Base-by-base conservation (phyloP, 164 flowering plant genomes). In the Cinnamomum chago region DNA sequence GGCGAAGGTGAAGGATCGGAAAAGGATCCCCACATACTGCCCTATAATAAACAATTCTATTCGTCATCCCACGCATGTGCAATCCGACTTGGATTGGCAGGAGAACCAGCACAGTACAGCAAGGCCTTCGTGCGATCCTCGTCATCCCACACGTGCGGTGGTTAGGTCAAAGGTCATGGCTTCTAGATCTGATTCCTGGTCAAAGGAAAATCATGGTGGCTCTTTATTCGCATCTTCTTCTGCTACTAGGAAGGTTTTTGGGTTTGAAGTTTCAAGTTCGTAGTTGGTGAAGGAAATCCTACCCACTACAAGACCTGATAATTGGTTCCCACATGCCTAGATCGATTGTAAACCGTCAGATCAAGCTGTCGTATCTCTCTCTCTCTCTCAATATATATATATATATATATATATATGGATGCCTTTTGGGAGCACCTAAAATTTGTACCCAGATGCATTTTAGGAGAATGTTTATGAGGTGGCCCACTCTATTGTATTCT, bases 181-280 rank as follows among this genome's bases (percentile, higher is more conserved):
- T 64, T 25, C 69, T 75, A 80, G 80, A 79, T 77, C 82, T 35
- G 72, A 81, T 81, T 83, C 78, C 77, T 72, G 75, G 82, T 85
- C 87, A 81, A 71, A 30, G 20, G 70, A 55, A 69, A 72, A 79
- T 73, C 81, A 79, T 72, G 76, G 20, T 67, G 60, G 15, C 0
- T 35, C 50, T 24, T 30, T 51, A 18, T 52, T 17, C 28, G 22
- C 24, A 64, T 64, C 12, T 24, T 24, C 12, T 64, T 64, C 12
- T 24, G n/a, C 12, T 64, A n/a, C 23, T 35, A 3, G 6, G 47
- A 33, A 10, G 10, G 27, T n/a, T n/a, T n/a, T n/a, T n/a, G n/a
- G n/a, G n/a, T 0, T 30, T 30, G 10, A 24, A 24, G 47, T 7
- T 9, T 12, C 9, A 22, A 55, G 60, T 55, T 4, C 2, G 22